Percentiles rank a stretch among this genome's conserved stretches.
phyloP scores from a whole-genome alignment of 2,329 filamentous ascomycete genomes.

The Talaromyces marneffei region DNA sequence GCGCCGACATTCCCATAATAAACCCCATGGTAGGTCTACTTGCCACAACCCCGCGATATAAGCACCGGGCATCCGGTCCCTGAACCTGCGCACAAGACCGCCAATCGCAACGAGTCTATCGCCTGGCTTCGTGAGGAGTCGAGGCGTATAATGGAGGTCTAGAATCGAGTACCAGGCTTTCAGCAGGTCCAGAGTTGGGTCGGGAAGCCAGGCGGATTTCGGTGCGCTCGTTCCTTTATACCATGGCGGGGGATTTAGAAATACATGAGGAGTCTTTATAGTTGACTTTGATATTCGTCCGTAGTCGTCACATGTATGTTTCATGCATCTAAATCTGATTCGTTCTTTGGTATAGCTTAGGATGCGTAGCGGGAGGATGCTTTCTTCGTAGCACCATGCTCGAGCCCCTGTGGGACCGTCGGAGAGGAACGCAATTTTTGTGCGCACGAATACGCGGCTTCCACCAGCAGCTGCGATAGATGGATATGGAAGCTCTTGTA shows the following conservation, averaged over 20 bases:
- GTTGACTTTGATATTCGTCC: neutral
- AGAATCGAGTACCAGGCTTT: constrained; percentile 3
- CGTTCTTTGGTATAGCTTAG: neutral
- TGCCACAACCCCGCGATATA: constrained; percentile 7
- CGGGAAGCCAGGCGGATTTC: neutral
- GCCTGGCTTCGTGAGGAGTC: neutral
- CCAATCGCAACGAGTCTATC: constrained; percentile 3
- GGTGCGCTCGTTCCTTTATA: neutral
- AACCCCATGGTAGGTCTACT: constrained; percentile 3
- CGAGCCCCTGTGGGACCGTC: neutral
- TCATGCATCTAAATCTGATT: neutral
- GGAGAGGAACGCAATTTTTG: neutral
- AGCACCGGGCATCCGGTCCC: neutral
- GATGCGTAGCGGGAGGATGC: neutral
- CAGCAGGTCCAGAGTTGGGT: neutral
- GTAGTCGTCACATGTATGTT: neutral
- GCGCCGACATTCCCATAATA: constrained; percentile 9
- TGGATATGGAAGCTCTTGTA: neutral
- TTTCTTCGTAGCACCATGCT: constrained; percentile 10
- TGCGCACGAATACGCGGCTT: neutral
- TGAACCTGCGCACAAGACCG: neutral
- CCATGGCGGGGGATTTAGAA: neutral
- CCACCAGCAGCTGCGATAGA: neutral
- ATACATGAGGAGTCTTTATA: neutral
- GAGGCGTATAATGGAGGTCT: constrained; percentile 5